Conservation (phyloP, 441 rosid species). For the Eutrema salsugineum region DNA sequence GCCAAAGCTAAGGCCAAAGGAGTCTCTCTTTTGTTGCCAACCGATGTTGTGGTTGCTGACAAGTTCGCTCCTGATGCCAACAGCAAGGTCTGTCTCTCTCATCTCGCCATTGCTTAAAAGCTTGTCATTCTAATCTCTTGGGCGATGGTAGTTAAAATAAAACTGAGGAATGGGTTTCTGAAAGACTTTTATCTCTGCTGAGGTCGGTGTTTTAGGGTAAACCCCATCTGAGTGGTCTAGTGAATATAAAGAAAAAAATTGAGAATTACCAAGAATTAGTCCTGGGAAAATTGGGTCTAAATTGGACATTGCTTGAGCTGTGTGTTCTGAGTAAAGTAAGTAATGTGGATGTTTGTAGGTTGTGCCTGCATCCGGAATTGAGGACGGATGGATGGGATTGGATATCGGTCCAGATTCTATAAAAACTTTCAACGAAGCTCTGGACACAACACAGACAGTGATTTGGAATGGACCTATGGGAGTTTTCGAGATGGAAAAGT, state of each 20-base stretch:
- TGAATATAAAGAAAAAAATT: not conserved
- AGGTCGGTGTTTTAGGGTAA: not conserved
- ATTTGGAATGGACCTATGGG: conserved; percentile 99
- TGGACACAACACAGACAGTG: conserved; percentile 78
- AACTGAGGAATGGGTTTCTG: not conserved
- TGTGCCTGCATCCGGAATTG: conserved; percentile 76
- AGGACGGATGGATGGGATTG: conserved; percentile 97
- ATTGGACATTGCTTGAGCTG: not conserved
- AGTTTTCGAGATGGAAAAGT: conserved; percentile 88
- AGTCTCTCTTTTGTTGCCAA: conserved; percentile 76
- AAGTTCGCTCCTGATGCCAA: conserved; percentile 86
- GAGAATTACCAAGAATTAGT: not conserved
- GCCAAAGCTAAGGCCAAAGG: conserved; percentile 83
- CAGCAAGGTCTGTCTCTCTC: conserved; percentile 59
- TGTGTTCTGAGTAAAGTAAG: conserved; percentile 8
- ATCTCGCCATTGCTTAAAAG: not conserved
- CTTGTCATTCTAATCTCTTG: not conserved
- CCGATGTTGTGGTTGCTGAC: conserved; percentile 81
- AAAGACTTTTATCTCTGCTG: not conserved
- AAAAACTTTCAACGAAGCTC: conserved; percentile 62
- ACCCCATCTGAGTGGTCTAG: not conserved
- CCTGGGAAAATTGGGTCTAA: not conserved
- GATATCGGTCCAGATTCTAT: conserved; percentile 90
- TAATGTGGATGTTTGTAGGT: conserved; percentile 37
- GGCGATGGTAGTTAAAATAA: not conserved